phyloP scores from a whole-genome alignment of 2,329 filamentous ascomycete genomes.

The Colletotrichum theobromicola region DNA sequence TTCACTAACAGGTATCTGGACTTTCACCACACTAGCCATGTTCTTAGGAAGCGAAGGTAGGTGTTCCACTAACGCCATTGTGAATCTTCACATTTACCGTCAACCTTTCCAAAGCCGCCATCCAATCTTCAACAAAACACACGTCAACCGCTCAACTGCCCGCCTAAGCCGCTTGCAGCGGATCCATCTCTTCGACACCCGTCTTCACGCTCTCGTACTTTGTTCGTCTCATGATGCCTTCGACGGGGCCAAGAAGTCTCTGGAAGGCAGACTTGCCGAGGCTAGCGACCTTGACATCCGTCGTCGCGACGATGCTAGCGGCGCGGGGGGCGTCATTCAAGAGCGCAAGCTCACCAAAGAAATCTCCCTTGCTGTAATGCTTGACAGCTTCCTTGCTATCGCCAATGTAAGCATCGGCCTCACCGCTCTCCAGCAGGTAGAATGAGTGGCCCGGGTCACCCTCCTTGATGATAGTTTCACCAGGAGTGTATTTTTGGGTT shows the following conservation, averaged over 20 bases:
- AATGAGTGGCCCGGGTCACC: slow-evolving; percentile 92
- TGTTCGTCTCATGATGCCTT: slow-evolving; percentile 89
- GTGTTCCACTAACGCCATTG: slow-evolving; percentile 28
- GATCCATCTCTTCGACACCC: slow-evolving; percentile 72
- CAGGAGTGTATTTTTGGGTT: slow-evolving; percentile 82
- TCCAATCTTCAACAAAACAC: slow-evolving; percentile 11
- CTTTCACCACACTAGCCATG: slow-evolving; percentile 37
- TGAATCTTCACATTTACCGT: slow-evolving; percentile 13
- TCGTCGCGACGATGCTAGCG: slow-evolving; percentile 82
- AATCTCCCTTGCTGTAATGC: slow-evolving; percentile 88
- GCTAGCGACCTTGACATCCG: slow-evolving; percentile 90
- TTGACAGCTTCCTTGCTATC: slow-evolving; percentile 74
- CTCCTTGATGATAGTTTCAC: slow-evolving; percentile 86
- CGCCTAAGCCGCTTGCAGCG: slow-evolving; percentile 52
- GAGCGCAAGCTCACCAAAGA: slow-evolving; percentile 94
- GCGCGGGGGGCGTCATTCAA: slow-evolving; percentile 93
- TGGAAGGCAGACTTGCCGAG: slow-evolving; percentile 96
- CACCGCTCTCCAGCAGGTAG: slow-evolving; percentile 86
- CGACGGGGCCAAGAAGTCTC: slow-evolving; percentile 87
- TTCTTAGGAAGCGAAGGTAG: slow-evolving; percentile 38
- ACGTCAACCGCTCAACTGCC: background rate
- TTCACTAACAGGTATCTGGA: slow-evolving; percentile 34
- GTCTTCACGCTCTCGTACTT: slow-evolving; percentile 65
- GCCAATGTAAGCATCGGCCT: slow-evolving; percentile 86
- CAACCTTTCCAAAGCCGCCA: slow-evolving; percentile 6